phyloP scores from a whole-genome alignment of 805 yeast species.

The Candida sonorensis region DNA sequence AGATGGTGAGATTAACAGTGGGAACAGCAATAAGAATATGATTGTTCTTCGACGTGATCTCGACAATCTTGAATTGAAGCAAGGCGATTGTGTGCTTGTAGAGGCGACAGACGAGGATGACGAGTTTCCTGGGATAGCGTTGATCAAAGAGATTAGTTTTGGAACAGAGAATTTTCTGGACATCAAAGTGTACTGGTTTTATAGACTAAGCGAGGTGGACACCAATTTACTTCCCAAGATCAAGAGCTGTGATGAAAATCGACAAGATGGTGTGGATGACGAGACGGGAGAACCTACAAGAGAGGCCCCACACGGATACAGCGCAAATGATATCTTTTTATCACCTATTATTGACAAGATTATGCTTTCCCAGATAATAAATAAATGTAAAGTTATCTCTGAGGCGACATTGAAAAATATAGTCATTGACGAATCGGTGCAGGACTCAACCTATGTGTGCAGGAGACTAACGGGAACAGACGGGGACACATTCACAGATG shows the following conservation, averaged over 20 bases:
- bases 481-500: constrained; percentile 28
- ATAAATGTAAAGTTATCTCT: constrained; percentile 38
- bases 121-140: constrained; percentile 33
- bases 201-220: constrained; percentile 35
- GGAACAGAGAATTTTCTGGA: constrained; percentile 46
- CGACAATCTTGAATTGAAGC: constrained; percentile 42
- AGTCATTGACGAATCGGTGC: constrained; percentile 30
- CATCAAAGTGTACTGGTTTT: constrained; percentile 41
- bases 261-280: constrained; percentile 6
- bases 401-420: constrained; percentile 28
- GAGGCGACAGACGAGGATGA: constrained; percentile 20
- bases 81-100: constrained; percentile 48
- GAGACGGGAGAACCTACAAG: neutral
- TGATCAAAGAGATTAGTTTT: constrained; percentile 44
- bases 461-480: constrained; percentile 34
- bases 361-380: constrained; percentile 34
- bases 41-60: constrained; percentile 32
- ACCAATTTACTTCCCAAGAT: constrained; percentile 18
- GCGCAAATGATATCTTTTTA: constrained; percentile 44
- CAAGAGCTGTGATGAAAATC: neutral
- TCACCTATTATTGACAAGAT: constrained; percentile 45
- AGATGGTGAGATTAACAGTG: neutral
- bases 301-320: constrained; percentile 11
- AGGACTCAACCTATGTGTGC: constrained; percentile 31
- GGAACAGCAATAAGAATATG: neutral